These are phyloP conservation scores for Trichosanthes cucumerina DNA, from an alignment of 306 rosid species.

Conservation along the genomic window DNA sequence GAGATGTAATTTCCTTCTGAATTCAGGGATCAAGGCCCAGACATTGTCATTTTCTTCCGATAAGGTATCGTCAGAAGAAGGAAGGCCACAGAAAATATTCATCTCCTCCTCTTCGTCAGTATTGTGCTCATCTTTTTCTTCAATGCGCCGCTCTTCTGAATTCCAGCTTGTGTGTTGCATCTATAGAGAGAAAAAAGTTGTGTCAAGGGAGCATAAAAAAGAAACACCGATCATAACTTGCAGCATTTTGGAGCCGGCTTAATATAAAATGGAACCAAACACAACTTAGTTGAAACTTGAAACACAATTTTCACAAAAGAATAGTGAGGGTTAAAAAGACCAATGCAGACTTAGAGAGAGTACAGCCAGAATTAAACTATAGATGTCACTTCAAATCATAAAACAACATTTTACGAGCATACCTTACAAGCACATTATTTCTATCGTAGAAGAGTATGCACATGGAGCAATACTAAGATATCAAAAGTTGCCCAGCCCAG, in stretches of 20 bases:
- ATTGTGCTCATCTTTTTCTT: constrained; percentile 27
- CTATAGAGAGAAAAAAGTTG: constrained; percentile 29
- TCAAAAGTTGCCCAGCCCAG: not conserved
- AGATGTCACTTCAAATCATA: not conserved
- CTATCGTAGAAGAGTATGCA: not conserved
- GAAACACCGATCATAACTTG: not conserved
- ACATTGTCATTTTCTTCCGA: constrained; percentile 53
- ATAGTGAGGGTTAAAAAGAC: not conserved
- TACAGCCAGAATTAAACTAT: not conserved
- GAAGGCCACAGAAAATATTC: constrained; percentile 19
- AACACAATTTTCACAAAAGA: not conserved
- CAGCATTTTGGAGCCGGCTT: not conserved
- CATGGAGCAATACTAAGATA: not conserved
- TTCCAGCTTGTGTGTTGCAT: constrained; percentile 32
- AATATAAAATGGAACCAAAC: not conserved
- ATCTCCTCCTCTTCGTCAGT: constrained; percentile 36
- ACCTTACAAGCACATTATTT: not conserved
- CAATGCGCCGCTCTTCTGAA: constrained; percentile 39
- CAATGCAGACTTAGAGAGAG: not conserved
- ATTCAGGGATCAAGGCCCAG: constrained; percentile 54
- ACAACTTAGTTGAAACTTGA: not conserved
- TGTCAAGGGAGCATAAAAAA: not conserved
- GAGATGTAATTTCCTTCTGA: constrained; percentile 31
- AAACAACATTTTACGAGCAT: not conserved
- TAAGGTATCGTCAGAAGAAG: constrained; percentile 25